Percentiles rank a stretch among this genome's conserved stretches.
phyloP scores from a whole-genome alignment of 2,329 filamentous ascomycete genomes.

The Penicillium sp. region DNA sequence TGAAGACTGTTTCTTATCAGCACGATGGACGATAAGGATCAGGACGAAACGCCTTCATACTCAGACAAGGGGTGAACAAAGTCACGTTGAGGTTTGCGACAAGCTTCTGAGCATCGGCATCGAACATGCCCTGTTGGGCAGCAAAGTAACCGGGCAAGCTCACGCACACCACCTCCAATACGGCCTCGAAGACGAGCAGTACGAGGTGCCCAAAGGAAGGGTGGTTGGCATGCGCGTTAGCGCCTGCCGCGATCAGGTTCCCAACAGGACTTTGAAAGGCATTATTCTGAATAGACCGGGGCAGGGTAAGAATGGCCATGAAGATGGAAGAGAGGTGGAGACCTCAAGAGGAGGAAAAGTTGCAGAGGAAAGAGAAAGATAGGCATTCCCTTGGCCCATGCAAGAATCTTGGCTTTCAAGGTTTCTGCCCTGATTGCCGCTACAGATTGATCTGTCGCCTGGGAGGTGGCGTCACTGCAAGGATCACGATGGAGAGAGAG shows the following conservation, averaged over 20 bases:
- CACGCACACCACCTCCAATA: slow-evolving; percentile 92
- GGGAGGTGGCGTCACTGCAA: not conserved
- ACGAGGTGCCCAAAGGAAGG: slow-evolving; percentile 60
- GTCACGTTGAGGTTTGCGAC: slow-evolving; percentile 93
- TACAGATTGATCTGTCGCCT: not conserved
- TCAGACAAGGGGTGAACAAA: slow-evolving; percentile 94
- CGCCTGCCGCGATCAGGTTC: slow-evolving; percentile 18
- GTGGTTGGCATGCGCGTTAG: slow-evolving; percentile 39
- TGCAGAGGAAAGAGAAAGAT: not conserved
- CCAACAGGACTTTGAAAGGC: slow-evolving; percentile 23
- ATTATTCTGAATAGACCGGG: slow-evolving; percentile 50
- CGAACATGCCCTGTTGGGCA: slow-evolving; percentile 85
- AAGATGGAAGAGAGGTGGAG: slow-evolving; percentile 14
- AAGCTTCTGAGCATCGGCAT: slow-evolving; percentile 94
- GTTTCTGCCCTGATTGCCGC: not conserved
- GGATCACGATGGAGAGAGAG: not conserved
- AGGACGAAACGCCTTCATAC: slow-evolving; percentile 51
- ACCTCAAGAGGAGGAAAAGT: slow-evolving; percentile 13
- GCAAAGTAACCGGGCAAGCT: slow-evolving; percentile 92
- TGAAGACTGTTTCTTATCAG: slow-evolving; percentile 67
- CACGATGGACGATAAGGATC: not conserved
- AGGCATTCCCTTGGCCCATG: not conserved
- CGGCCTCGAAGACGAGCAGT: slow-evolving; percentile 88
- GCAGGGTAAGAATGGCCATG: slow-evolving; percentile 48
- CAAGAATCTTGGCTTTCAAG: slow-evolving; percentile 1